Evolutionary conservation across 148 eudicot genomes (phyloP).

Genomic region (Rhododendron molle): DNA sequence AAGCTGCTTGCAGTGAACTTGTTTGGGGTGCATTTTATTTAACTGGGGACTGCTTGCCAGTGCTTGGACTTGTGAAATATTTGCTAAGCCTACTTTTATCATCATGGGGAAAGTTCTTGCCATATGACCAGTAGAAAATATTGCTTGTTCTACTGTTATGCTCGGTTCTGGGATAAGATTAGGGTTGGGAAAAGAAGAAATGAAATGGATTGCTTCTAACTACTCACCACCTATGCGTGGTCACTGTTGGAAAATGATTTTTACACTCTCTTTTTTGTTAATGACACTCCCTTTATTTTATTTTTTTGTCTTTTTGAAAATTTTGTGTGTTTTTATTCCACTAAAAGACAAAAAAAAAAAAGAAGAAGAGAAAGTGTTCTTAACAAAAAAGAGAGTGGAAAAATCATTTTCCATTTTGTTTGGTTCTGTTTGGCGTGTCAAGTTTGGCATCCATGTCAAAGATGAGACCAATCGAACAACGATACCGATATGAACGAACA

Average conservation of each 20-base stretch:
- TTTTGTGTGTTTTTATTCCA: no score
- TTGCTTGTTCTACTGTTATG: background rate
- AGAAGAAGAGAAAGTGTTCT: no score
- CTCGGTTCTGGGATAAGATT: background rate
- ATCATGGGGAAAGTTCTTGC: background rate
- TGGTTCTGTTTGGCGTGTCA: no score
- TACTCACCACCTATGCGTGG: background rate
- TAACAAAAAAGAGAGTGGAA: no score
- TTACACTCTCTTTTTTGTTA: no score
- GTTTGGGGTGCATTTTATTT: slow-evolving; percentile 1
- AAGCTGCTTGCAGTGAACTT: background rate
- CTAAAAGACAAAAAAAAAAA: no score
- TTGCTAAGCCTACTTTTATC: background rate
- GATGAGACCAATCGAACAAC: background rate
- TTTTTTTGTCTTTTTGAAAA: no score
- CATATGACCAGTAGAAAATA: background rate
- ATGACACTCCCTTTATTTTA: no score
- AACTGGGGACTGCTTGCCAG: background rate
- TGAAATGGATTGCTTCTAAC: background rate
- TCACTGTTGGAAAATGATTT: background rate
- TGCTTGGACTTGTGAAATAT: background rate
- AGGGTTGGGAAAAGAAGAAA: background rate
- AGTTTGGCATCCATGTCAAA: no score
- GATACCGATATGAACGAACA: background rate
- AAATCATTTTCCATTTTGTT: no score